phyloP scores from a whole-genome alignment of 176 grass and related monocot genomes.

The Elaeis guineensis region DNA sequence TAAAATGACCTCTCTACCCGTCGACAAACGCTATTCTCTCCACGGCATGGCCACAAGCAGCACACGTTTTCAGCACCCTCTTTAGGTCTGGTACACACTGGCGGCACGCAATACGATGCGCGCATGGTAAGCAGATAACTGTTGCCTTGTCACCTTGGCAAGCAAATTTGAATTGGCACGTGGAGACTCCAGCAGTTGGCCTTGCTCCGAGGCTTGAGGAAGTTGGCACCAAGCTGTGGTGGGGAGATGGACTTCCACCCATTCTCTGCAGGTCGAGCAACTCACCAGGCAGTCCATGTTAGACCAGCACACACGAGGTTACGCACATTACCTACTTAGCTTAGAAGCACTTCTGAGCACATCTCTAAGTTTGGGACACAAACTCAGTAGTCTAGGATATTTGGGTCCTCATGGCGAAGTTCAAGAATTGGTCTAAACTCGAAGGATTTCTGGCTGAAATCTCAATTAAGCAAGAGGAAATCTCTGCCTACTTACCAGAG shows the following conservation, averaged over 20 bases:
- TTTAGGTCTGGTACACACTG: slow-evolving; percentile 39
- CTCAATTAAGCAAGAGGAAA: not conserved
- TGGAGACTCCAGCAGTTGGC: slow-evolving; percentile 1
- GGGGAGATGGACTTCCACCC: not conserved
- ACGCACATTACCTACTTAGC: too few relatives aligned
- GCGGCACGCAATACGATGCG: slow-evolving; percentile 42
- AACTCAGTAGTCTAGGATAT: too few relatives aligned
- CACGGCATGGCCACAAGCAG: slow-evolving; percentile 33
- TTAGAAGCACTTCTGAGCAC: too few relatives aligned
- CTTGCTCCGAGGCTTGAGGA: slow-evolving; percentile 1
- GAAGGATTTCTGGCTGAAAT: not conserved
- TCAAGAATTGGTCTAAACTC: too few relatives aligned
- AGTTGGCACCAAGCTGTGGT: not conserved
- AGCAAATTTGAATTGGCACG: slow-evolving; percentile 47
- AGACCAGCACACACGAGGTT: too few relatives aligned
- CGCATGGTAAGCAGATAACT: slow-evolving; percentile 44
- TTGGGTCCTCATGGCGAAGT: too few relatives aligned
- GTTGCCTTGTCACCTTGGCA: slow-evolving; percentile 41
- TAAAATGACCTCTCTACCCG: not conserved
- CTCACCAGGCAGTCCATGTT: not conserved
- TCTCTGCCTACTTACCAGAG: slow-evolving; percentile 17
- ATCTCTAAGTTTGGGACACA: too few relatives aligned
- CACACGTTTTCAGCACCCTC: slow-evolving; percentile 38
- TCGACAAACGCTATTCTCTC: slow-evolving; percentile 44
- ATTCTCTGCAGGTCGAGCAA: not conserved